A percentile compares a stretch with the other conserved stretches of the same genome.
These are phyloP conservation scores for Paecilomyces formosus DNA, from an alignment of 2,329 filamentous ascomycete species.

Conservation along the genomic window DNA sequence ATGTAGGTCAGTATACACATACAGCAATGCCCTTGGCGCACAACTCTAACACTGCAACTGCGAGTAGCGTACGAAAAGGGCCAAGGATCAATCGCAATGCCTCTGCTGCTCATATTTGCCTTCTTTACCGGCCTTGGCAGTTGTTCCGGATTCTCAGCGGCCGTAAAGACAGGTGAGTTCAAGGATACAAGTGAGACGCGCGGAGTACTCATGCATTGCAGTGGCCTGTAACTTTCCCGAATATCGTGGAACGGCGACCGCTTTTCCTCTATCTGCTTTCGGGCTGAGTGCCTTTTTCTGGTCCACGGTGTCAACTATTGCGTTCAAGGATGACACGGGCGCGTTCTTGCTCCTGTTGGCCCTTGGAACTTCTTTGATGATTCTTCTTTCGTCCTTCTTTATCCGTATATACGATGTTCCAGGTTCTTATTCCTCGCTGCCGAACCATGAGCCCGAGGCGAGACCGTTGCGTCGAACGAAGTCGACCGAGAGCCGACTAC, in stretches of 20 bases:
- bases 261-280: conserved; percentile 86
- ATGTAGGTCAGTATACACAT: conserved; percentile 39
- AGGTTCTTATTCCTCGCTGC: conserved; percentile 36
- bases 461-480: conserved; percentile 25
- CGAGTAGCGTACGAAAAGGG: conserved; percentile 62
- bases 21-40: not conserved
- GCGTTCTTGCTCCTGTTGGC: conserved; percentile 74
- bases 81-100: conserved; percentile 48
- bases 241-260: conserved; percentile 86
- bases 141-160: conserved; percentile 81
- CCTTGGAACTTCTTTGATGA: conserved; percentile 68
- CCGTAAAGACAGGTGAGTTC: conserved; percentile 63
- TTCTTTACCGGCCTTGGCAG: conserved; percentile 83
- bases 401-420: conserved; percentile 62
- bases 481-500: conserved; percentile 19
- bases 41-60: conserved; percentile 5
- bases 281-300: conserved; percentile 96
- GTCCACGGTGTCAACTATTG: conserved; percentile 65
- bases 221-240: conserved; percentile 88
- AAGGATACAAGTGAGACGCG: not conserved
- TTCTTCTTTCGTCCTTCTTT: conserved; percentile 75
- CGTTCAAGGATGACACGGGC: conserved; percentile 77
- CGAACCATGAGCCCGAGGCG: conserved; percentile 27
- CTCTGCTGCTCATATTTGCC: conserved; percentile 68
- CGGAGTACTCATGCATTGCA: conserved; percentile 20